A percentile compares a stretch with the other conserved stretches of the same genome.
phyloP scores from a whole-genome alignment of 1,284 basidiomycete species.

The Ustilago cynodontis region DNA sequence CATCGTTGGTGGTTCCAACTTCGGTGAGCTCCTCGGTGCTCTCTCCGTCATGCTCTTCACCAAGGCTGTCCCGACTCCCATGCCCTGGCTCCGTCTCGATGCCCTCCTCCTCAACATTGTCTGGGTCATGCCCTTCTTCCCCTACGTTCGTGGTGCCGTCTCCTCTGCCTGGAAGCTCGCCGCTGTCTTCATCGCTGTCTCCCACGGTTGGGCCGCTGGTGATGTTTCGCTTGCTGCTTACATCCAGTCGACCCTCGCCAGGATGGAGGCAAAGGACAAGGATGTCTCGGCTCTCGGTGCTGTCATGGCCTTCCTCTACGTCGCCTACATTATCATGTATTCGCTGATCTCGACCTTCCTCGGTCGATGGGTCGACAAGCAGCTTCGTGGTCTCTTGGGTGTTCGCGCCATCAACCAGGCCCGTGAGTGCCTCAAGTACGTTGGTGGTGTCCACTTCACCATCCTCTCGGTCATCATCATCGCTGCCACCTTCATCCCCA shows the following conservation, averaged over 20 bases:
- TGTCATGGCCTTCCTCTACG: conserved; percentile 70
- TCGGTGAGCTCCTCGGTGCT: conserved; percentile 70
- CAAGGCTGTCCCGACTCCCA: conserved; percentile 66
- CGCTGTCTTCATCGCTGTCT: conserved; percentile 67
- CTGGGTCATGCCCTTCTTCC: conserved; percentile 69
- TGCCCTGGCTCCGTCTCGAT: conserved; percentile 70
- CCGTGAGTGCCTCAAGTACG: conserved; percentile 59
- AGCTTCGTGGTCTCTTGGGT: conserved; percentile 34
- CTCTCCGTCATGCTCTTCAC: conserved; percentile 66
- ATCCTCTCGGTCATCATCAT: conserved; percentile 69
- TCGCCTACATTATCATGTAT: conserved; percentile 63
- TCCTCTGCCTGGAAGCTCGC: conserved; percentile 65
- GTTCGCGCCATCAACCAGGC: conserved; percentile 51
- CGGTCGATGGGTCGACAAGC: conserved; percentile 69
- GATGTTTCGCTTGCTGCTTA: conserved; percentile 71
- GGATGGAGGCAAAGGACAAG: conserved; percentile 65
- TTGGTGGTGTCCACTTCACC: conserved; percentile 69
- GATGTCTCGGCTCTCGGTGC: conserved; percentile 70
- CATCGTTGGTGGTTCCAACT: conserved; percentile 60
- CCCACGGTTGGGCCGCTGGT: conserved; percentile 71
- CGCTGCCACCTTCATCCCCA: conserved; percentile 68
- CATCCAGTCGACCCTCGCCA: conserved; percentile 70
- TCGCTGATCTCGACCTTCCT: conserved; percentile 69
- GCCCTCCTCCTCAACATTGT: conserved; percentile 69
- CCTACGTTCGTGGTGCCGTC: conserved; percentile 42